These are phyloP conservation scores for Lathyrus oleraceus DNA, from an alignment of 306 rosid species.

Conservation along the genomic window DNA sequence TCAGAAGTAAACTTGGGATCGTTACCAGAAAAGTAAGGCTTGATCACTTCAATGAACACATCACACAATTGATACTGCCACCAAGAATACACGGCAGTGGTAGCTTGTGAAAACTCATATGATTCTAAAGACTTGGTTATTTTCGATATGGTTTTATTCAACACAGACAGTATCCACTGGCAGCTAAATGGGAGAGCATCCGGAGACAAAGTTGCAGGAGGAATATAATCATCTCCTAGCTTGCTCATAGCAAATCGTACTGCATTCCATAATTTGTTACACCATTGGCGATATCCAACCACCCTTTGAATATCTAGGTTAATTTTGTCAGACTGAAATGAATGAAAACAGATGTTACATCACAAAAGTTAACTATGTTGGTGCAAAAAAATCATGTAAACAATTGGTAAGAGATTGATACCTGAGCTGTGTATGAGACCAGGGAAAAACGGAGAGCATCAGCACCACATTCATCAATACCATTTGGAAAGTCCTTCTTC, in stretches of 20 bases:
- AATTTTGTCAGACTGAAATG: constrained; percentile 89
- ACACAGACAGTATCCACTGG: constrained; percentile 84
- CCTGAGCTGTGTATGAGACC: constrained; percentile 95
- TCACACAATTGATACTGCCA: constrained; percentile 98
- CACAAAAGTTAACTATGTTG: constrained; percentile 11
- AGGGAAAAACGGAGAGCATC: constrained; percentile 97
- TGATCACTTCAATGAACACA: constrained; percentile 89
- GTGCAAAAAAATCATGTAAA: not conserved
- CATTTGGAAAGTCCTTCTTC: constrained; percentile 86
- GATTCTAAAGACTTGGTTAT: constrained; percentile 60
- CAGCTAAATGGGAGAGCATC: constrained; percentile 84
- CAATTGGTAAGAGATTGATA: constrained; percentile 30
- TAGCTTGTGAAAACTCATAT: constrained; percentile 79
- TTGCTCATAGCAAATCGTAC: constrained; percentile 88
- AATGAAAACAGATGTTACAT: constrained; percentile 13
- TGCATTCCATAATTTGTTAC: constrained; percentile 96
- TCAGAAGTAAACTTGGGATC: constrained; percentile 56
- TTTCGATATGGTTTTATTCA: constrained; percentile 72
- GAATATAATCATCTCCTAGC: constrained; percentile 84
- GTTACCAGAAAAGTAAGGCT: constrained; percentile 78
- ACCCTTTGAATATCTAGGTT: constrained; percentile 93
- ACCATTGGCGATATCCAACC: constrained; percentile 95
- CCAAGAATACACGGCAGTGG: constrained; percentile 80
- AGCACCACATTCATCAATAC: constrained; percentile 91
- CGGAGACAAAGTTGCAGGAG: constrained; percentile 53